These are phyloP conservation scores for Penicillium nordicum DNA, from an alignment of 2,329 filamentous ascomycete species.

Conservation along the genomic window DNA sequence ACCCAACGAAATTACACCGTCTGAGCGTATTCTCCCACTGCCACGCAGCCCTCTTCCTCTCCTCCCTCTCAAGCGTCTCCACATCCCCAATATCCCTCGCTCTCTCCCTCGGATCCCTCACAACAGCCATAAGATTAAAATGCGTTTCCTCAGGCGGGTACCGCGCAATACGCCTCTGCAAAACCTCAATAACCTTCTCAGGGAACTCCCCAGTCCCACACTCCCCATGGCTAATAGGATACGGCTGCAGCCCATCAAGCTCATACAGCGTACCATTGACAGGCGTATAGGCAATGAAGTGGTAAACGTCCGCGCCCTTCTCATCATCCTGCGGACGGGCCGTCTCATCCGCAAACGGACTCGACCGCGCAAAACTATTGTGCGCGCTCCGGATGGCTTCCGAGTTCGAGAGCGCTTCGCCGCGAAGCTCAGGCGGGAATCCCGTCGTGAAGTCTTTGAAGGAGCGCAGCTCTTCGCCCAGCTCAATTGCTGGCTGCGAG, in stretches of 20 bases:
- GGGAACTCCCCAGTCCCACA: conserved; percentile 72
- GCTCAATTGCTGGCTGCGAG: conserved; percentile 52
- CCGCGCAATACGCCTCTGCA: conserved; percentile 76
- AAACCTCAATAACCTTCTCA: conserved; percentile 76
- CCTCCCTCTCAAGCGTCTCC: conserved; percentile 74
- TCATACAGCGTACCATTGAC: conserved; percentile 82
- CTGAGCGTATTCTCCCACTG: conserved; percentile 91
- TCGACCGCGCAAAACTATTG: conserved; percentile 84
- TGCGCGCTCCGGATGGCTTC: conserved; percentile 73
- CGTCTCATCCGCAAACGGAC: conserved; percentile 91
- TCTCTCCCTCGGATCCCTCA: conserved; percentile 72
- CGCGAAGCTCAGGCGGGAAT: conserved; percentile 72
- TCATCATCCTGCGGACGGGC: conserved; percentile 66
- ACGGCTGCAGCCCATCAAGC: conserved; percentile 88
- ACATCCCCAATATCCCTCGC: conserved; percentile 79
- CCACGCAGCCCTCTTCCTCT: conserved; percentile 82
- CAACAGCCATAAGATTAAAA: conserved; percentile 94
- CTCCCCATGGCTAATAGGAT: conserved; percentile 81
- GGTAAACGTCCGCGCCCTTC: conserved; percentile 75
- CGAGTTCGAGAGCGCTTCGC: conserved; percentile 68
- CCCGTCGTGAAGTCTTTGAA: conserved; percentile 87
- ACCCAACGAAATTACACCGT: conserved; percentile 93
- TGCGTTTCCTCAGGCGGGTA: conserved; percentile 86
- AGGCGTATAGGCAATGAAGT: conserved; percentile 93
- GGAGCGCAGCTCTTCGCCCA: conserved; percentile 67